Conservation (phyloP, 495 filamentous ascomycete genomes). For the Aspergillus taichungensis region DNA sequence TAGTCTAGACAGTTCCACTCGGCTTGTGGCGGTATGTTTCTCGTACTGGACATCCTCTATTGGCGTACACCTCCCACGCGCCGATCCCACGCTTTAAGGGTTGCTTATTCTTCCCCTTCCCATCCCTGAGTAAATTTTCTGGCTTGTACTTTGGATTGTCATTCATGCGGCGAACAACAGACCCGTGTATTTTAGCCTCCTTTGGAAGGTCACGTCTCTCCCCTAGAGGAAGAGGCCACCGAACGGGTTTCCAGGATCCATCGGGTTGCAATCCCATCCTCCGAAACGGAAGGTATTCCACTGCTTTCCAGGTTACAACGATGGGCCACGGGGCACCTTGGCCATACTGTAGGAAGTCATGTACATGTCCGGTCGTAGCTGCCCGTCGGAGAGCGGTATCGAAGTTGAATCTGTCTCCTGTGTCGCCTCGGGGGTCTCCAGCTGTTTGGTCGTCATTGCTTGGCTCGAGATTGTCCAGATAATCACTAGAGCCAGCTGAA, state of each 20-base stretch:
- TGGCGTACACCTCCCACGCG: constrained; percentile 49
- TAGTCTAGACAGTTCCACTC: constrained; percentile 35
- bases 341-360: constrained; percentile 54
- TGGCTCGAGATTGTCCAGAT: not conserved
- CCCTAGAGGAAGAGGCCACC: constrained; percentile 15
- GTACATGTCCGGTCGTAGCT: constrained; percentile 48
- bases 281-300: constrained; percentile 68
- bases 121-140: constrained; percentile 59
- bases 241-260: constrained; percentile 11
- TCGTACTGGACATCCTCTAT: constrained; percentile 48
- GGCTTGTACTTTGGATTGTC: constrained; percentile 51
- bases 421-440: no score
- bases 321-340: constrained; percentile 42
- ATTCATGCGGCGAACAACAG: constrained; percentile 56
- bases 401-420: constrained; percentile 12
- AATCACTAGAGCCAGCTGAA: not conserved
- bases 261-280: constrained; percentile 54
- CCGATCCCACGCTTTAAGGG: constrained; percentile 50
- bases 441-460: no score
- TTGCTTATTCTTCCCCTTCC: constrained; percentile 40
- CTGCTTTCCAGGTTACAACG: constrained; percentile 58
- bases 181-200: constrained; percentile 21
- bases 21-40: constrained; percentile 36
- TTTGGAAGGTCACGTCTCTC: constrained; percentile 11
- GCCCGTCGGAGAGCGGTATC: constrained; percentile 39